These are phyloP conservation scores for Byssochlamys sp. DNA, from an alignment of 2,329 filamentous ascomycete species.

Conservation along the genomic window DNA sequence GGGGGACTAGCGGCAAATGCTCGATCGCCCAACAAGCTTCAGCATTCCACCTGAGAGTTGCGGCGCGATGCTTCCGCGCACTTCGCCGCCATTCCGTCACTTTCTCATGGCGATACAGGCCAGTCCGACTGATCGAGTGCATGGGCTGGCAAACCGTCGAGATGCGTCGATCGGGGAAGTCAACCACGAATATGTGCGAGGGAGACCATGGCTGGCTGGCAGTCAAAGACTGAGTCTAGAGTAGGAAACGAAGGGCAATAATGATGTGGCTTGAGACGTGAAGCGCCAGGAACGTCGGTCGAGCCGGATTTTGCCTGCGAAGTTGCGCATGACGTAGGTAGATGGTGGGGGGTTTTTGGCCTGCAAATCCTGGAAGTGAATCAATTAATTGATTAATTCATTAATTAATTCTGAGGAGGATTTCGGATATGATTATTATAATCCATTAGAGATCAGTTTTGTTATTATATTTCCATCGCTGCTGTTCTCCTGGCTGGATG, in stretches of 20 bases:
- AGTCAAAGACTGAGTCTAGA: no score
- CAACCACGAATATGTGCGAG: no score
- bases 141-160: not conserved
- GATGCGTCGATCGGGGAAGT: not conserved
- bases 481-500: no score
- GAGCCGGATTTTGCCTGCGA: not conserved
- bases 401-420: no score
- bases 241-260: no score
- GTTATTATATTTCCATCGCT: no score
- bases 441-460: no score
- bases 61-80: not conserved
- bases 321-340: not conserved
- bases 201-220: no score
- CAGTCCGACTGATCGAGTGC: not conserved
- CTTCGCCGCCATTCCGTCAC: not conserved
- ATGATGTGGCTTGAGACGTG: not conserved
- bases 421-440: no score
- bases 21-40: constrained; percentile 5
- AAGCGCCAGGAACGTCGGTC: not conserved
- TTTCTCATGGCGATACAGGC: not conserved
- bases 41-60: no score
- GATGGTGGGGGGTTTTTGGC: not conserved
- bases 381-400: no score
- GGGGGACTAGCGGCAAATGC: not conserved
- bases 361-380: not conserved